Evolutionary conservation across 495 filamentous ascomycete genomes (phyloP).

Genomic region (Viridothelium virens): DNA sequence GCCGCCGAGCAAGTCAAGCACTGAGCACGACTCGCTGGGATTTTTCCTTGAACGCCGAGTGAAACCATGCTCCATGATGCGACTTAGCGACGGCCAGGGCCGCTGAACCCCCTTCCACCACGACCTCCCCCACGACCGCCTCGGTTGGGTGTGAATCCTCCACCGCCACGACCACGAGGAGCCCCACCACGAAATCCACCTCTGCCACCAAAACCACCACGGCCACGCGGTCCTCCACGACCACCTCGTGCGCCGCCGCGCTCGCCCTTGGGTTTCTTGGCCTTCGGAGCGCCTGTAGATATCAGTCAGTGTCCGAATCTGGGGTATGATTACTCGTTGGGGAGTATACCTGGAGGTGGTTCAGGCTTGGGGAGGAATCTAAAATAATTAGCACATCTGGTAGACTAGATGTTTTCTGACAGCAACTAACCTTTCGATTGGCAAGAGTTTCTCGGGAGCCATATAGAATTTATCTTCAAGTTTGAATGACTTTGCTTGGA

Average conservation of each 20-base stretch:
- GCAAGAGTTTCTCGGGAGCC: slow-evolving; percentile 84
- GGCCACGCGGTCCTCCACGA: slow-evolving; percentile 31
- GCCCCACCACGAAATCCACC: slow-evolving; percentile 21
- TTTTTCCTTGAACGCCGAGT: neutral
- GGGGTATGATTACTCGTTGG: slow-evolving; percentile 16
- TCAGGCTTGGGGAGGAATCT: slow-evolving; percentile 94
- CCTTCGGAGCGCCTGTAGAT: slow-evolving; percentile 41
- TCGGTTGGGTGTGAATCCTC: slow-evolving; percentile 16
- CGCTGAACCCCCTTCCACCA: slow-evolving; percentile 17
- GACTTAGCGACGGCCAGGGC: neutral
- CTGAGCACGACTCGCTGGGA: neutral
- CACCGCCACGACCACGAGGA: slow-evolving; percentile 19
- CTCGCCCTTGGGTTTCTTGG: slow-evolving; percentile 46
- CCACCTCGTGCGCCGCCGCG: slow-evolving; percentile 38
- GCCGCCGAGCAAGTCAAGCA: neutral
- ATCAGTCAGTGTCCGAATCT: slow-evolving; percentile 11
- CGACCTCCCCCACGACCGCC: slow-evolving; percentile 10
- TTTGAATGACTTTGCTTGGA: slow-evolving; percentile 91
- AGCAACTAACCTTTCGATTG: slow-evolving; percentile 63
- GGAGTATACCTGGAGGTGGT: slow-evolving; percentile 54
- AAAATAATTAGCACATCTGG: neutral
- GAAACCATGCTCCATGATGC: neutral
- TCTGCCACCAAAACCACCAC: slow-evolving; percentile 21
- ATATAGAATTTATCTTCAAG: slow-evolving; percentile 95
- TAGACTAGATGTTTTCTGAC: neutral